Evolutionary conservation across 2,329 filamentous ascomycete species (phyloP).

Genomic region (Diaporthe aspalathi): DNA sequence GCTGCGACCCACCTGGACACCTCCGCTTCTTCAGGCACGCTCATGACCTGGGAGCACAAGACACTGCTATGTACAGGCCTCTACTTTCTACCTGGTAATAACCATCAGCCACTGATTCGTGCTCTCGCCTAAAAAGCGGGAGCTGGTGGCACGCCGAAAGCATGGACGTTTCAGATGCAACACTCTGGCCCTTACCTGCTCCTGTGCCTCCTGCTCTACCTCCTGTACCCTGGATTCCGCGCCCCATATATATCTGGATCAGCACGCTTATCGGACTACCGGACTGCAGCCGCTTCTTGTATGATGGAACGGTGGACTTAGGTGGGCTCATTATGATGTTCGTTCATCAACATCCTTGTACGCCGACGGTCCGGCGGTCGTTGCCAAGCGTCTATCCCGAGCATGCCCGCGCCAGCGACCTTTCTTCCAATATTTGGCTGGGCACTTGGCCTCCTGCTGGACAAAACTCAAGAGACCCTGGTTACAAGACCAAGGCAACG

Average conservation of each 20-base stretch:
- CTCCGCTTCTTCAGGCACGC: conserved; percentile 12
- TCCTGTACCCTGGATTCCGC: neutral
- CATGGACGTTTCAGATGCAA: conserved; percentile 12
- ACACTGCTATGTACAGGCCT: no score
- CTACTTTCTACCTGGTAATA: neutral
- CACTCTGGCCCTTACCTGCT: neutral
- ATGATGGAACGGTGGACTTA: neutral
- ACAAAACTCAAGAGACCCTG: neutral
- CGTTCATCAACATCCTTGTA: conserved; percentile 4
- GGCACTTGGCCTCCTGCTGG: neutral
- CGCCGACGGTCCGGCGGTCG: conserved; percentile 14
- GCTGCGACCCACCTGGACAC: neutral
- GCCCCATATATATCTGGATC: conserved; percentile 20
- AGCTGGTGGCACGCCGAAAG: conserved; percentile 11
- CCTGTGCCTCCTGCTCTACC: no score
- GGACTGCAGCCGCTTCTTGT: conserved; percentile 1
- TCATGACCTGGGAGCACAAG: conserved; percentile 12
- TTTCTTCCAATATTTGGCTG: neutral
- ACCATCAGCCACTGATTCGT: conserved; percentile 1
- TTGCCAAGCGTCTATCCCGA: conserved; percentile 13
- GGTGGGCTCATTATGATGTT: conserved; percentile 10
- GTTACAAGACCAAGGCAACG: neutral
- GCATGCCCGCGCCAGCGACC: neutral
- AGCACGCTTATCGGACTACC: conserved; percentile 18
- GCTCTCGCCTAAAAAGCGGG: neutral